Conservation (phyloP, 345 rosid species). For the Murraya koenigii region DNA sequence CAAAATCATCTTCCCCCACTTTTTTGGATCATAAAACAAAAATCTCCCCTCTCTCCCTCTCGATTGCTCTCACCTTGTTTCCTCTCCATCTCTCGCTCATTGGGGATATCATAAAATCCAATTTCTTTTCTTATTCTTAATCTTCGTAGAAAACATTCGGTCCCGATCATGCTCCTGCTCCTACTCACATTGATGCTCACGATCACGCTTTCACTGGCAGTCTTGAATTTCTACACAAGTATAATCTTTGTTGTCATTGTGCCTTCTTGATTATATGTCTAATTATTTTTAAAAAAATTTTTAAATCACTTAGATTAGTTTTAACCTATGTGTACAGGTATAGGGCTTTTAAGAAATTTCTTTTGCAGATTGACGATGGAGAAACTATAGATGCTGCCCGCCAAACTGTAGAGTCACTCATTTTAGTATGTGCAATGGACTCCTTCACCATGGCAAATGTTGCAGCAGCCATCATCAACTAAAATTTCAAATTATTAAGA, state of each 20-base stretch:
- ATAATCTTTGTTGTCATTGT: constrained; percentile 20
- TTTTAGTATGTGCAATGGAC: constrained; percentile 45
- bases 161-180: no score
- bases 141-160: no score
- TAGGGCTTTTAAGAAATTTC: constrained; percentile 88
- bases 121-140: no score
- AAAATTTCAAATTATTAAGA: neutral
- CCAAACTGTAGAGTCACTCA: constrained; percentile 74
- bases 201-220: constrained; percentile 25
- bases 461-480: neutral
- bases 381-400: constrained; percentile 53
- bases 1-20: no score
- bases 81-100: no score
- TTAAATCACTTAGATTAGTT: neutral
- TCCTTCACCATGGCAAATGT: neutral
- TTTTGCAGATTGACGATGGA: constrained; percentile 54
- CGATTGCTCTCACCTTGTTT: no score
- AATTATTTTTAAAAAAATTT: neutral
- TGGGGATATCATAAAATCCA: no score
- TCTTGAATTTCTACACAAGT: no score
- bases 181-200: no score
- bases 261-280: neutral
- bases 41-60: no score
- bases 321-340: constrained; percentile 46
- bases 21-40: no score